Conservation (phyloP, 2,329 filamentous ascomycete genomes). For the Dactylonectria estremocensis region DNA sequence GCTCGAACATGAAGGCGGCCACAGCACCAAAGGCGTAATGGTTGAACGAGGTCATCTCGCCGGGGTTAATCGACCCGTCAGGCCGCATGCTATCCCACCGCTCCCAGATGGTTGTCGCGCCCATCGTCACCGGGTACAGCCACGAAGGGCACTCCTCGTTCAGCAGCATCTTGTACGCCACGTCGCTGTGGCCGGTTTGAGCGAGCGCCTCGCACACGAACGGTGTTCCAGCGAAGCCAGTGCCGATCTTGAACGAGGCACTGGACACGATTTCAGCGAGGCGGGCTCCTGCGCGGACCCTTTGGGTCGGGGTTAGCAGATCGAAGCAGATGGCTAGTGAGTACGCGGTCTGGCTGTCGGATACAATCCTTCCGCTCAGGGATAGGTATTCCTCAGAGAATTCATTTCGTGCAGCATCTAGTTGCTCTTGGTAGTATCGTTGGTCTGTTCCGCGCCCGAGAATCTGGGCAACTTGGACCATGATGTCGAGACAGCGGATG, state of each 20-base stretch:
- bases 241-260: neutral
- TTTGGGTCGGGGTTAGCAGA: neutral
- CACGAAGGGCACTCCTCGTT: constrained; percentile 52
- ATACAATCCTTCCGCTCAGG: neutral
- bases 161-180: constrained; percentile 54
- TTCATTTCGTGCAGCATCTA: neutral
- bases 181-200: constrained; percentile 5
- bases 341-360: neutral
- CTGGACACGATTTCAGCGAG: neutral
- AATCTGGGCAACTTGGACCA: neutral
- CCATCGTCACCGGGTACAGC: constrained; percentile 56
- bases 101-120: constrained; percentile 58
- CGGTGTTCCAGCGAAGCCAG: neutral
- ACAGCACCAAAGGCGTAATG: constrained; percentile 58
- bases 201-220: constrained; percentile 13
- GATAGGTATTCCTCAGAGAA: neutral
- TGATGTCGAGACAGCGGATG: neutral
- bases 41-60: constrained; percentile 58
- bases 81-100: constrained; percentile 57
- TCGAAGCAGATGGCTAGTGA: neutral
- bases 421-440: neutral
- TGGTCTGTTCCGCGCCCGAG: neutral
- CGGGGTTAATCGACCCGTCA: constrained; percentile 54
- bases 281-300: neutral
- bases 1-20: constrained; percentile 53